A percentile compares a stretch with the other conserved stretches of the same genome.
phyloP scores from a whole-genome alignment of 2,329 filamentous ascomycete genomes.

The Zelopaecilomyces penicillatus region DNA sequence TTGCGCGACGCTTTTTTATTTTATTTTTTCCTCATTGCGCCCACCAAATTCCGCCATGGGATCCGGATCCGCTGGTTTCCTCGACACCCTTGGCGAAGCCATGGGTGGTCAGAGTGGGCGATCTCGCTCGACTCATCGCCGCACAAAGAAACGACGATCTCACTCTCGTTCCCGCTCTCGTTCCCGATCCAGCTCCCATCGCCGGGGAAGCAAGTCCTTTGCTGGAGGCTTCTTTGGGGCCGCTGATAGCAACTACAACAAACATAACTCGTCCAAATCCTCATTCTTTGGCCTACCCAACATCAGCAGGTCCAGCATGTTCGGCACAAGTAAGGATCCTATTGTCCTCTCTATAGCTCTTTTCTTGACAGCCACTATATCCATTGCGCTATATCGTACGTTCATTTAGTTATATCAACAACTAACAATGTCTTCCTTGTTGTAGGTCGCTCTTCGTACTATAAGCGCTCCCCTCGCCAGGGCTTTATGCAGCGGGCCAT shows the following conservation, averaged over 20 bases:
- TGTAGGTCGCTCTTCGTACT: constrained; percentile 52
- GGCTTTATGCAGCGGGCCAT: constrained; percentile 69
- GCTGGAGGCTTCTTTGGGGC: constrained; percentile 25
- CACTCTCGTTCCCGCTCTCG: constrained; percentile 31
- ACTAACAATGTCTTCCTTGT: neutral
- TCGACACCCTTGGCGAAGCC: constrained; percentile 25
- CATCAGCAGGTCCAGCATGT: constrained; percentile 37
- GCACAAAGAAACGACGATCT: constrained; percentile 26
- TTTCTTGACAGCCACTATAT: constrained; percentile 2
- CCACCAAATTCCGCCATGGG: constrained; percentile 1
- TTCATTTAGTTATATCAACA: constrained; percentile 1
- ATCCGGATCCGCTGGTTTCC: constrained; percentile 53
- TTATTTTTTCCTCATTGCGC: too few relatives aligned
- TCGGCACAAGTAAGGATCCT: constrained; percentile 30
- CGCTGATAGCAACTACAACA: constrained; percentile 25
- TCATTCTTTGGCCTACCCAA: constrained; percentile 41
- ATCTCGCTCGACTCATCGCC: constrained; percentile 18
- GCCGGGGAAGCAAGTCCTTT: constrained; percentile 24
- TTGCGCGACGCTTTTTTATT: too few relatives aligned
- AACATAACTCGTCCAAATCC: constrained; percentile 33
- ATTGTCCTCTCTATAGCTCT: constrained; percentile 1
- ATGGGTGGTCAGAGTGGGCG: constrained; percentile 20
- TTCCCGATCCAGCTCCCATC: constrained; percentile 28
- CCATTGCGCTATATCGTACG: too few relatives aligned
- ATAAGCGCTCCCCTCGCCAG: constrained; percentile 72